Percentiles rank a stretch among this genome's conserved stretches.
Conservation (phyloP, 1,139 yeast genomes). For the Hansenula lynferdii region DNA sequence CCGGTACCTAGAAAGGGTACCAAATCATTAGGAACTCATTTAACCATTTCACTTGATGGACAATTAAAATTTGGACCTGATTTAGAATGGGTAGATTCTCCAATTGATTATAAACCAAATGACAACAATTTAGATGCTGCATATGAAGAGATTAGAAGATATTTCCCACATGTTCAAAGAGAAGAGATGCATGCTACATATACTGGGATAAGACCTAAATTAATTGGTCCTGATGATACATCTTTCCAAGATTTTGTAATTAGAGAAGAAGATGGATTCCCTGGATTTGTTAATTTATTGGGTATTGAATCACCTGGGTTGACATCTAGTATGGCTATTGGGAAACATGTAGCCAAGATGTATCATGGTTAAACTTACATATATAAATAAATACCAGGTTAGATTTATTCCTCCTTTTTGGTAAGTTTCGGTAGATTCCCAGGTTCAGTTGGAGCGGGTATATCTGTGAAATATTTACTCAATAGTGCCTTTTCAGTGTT, state of each 20-base stretch:
- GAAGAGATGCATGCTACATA: constrained; percentile 61
- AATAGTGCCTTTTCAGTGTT: constrained; percentile 60
- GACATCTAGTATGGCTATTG: constrained; percentile 79
- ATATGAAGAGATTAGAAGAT: constrained; percentile 50
- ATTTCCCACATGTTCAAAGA: constrained; percentile 53
- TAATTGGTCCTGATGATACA: constrained; percentile 40
- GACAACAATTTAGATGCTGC: constrained; percentile 48
- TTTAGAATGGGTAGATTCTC: constrained; percentile 66
- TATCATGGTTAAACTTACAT: constrained; percentile 22
- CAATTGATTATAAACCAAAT: constrained; percentile 46
- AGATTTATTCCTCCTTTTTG: constrained; percentile 9
- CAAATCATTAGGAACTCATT: constrained; percentile 80
- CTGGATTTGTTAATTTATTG: constrained; percentile 74
- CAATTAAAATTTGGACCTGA: constrained; percentile 86
- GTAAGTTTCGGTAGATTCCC: constrained; percentile 50
- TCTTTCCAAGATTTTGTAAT: constrained; percentile 71
- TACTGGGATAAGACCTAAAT: constrained; percentile 81
- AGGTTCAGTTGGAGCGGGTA: constrained; percentile 77
- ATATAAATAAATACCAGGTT: background rate
- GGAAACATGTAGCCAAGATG: constrained; percentile 54
- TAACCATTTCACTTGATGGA: constrained; percentile 81
- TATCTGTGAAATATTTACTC: constrained; percentile 66
- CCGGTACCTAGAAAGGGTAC: constrained; percentile 76
- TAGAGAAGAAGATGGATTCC: constrained; percentile 57
- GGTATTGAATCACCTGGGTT: constrained; percentile 93